Evolutionary conservation across 176 grass and related monocot species (phyloP).

Genomic region (Triticum aestivum): DNA sequence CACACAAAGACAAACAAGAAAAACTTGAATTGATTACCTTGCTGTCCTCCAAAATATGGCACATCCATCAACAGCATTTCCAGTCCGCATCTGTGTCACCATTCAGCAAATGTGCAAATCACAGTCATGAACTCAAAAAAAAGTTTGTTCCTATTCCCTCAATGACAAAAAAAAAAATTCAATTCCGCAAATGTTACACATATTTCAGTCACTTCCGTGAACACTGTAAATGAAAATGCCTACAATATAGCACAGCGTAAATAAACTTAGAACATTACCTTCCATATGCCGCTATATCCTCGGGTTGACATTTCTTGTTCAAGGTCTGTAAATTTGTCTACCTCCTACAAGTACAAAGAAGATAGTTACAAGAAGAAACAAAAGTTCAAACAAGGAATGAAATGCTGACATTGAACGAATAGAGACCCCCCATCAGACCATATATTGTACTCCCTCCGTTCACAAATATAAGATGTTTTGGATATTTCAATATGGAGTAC

Average conservation of each 20-base stretch:
- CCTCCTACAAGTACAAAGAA: slow-evolving; percentile 64
- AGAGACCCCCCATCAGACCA: background rate
- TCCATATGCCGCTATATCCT: slow-evolving; percentile 79
- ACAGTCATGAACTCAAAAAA: slow-evolving; percentile 30
- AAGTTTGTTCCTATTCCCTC: background rate
- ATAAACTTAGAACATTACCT: slow-evolving; percentile 48
- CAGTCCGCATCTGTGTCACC: slow-evolving; percentile 73
- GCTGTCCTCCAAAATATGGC: slow-evolving; percentile 86
- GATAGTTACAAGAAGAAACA: background rate
- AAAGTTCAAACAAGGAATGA: slow-evolving; percentile 18
- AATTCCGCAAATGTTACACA: background rate
- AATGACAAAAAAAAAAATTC: slow-evolving; percentile 10
- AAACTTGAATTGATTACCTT: slow-evolving; percentile 45
- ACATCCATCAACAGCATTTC: slow-evolving; percentile 89
- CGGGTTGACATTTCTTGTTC: slow-evolving; percentile 54
- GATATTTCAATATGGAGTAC: no score
- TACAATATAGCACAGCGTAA: slow-evolving; percentile 15
- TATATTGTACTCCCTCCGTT: background rate
- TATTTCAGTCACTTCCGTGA: background rate
- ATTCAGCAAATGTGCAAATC: slow-evolving; percentile 28
- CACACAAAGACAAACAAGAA: background rate
- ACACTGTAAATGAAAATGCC: background rate
- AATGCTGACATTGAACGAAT: slow-evolving; percentile 20
- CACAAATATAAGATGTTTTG: no score
- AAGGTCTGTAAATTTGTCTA: slow-evolving; percentile 87